Evolutionary conservation across 2,329 filamentous ascomycete species (phyloP), one percentile per base, ranked within the genome.

Genomic region (Bretziella fagacearum): DNA sequence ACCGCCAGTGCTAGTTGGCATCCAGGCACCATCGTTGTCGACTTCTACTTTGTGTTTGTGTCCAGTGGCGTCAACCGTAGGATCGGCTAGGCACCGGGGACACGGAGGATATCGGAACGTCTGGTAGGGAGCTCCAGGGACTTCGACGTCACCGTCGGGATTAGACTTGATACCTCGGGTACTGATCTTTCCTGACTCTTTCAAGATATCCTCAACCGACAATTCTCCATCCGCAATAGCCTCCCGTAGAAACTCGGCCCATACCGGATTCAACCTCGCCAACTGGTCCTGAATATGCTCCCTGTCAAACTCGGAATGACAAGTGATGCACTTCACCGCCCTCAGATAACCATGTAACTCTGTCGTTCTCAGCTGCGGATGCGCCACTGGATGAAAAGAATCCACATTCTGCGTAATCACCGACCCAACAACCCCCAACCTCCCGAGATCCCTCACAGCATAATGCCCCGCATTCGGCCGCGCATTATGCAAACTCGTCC

Each of bases 331-430:
- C 45, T 86, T 72, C 25, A 86, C 73, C 25, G 80, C 76, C 53
- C 87, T 74, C 42, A 98, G 70, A 62, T 91, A 93, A 54, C 91
- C 91, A 61, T 98, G 91, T 43, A 98, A 70, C 62, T 96, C 89
- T 39, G 93, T 66, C 7, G 84, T 91, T 4, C 75, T 71, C 36
- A 87, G 63, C 7, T 68, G 59, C 0, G 86, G 84, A 60, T 95
- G 87, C 1, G 85, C 81, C 50, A 65, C 65, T 2, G 72, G 68
- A 62, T 98, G 91, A 59, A 98, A 93, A 2, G 86, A 94, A 63
- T 98, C 91, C 44, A 98, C 91, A 58, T 96, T 96, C 60, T 98
- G 91, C 33, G 91, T 96, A 54, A 98, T 77, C 50, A 95, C 83
- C 46, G 68, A 75, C 49, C 71, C 73, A 35, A 95, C 67, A 43